Evolutionary conservation across 805 yeast species (phyloP), one percentile per base, ranked within the genome.

Genomic region (Wickerhamomyces kurtzmanii): DNA sequence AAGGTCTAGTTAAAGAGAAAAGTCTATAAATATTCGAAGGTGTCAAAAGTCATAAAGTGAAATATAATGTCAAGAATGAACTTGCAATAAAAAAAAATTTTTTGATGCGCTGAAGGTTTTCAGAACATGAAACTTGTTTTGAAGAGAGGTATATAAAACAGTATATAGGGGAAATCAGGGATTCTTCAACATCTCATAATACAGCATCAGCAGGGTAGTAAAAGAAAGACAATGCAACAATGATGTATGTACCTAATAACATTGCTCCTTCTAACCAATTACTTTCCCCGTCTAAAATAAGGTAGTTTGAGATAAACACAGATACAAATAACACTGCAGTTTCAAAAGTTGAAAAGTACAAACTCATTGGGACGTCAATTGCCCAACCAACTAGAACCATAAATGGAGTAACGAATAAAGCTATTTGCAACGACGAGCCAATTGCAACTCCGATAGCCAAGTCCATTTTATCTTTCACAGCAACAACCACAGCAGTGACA

Each of bases 261-360:
- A 91, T 78, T 21, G 78, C 85, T 30, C 98, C 98, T 62, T 91
- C 98, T 30, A 91, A 67, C 96, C 97, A 91, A 52, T 91, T 89
- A 34, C 87, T 74, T 53, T 85, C 94, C 32, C 98, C 98, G 51
- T 91, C 98, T 36, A 82, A 68, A 38, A 91, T 79, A 43, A 87
- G 67, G 51, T 81, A 79, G 47, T 87, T 87, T 21, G 93, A 75
- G 37, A 91, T 74, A 52, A 87, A 79, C 36, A 91, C 94, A 13
- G 95, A 73, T 23, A 85, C 78, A 53, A 91, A 89, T 57, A 91
- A 58, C 22, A 91, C 84, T 0, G 91, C 87, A 2, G 97, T 86
- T 59, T 91, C 98, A 49, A 85, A 87, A 4, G 94, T 80, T 34
- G 91, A 79, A 59, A 91, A 91, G 55, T 77, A 82, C 41, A 91